Evolutionary conservation across 495 filamentous ascomycete species (phyloP).

Genomic region (Neurospora sp.): DNA sequence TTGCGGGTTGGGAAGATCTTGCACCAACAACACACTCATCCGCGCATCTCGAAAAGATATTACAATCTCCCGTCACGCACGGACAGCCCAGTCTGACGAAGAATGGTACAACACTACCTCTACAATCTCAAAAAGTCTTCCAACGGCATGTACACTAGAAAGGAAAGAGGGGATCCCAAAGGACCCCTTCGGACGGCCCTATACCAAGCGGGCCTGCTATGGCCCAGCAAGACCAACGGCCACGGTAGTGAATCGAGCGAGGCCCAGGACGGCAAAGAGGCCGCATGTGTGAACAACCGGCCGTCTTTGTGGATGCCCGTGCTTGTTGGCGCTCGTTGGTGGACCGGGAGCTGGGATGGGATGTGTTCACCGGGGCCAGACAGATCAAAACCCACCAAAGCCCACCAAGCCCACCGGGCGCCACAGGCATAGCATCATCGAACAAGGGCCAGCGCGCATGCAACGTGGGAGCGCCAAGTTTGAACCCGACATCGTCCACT

Average conservation of each 20-base stretch:
- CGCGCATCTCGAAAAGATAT: not conserved
- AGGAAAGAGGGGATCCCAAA: not conserved
- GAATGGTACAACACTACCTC: not conserved
- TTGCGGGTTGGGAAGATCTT: not conserved
- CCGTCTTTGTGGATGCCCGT: not conserved
- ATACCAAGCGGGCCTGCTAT: not conserved
- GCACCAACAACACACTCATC: not conserved
- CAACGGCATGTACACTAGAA: not conserved
- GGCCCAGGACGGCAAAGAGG: not conserved
- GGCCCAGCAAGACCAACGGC: not conserved
- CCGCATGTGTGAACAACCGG: not conserved
- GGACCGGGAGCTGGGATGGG: not conserved
- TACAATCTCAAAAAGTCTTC: not conserved
- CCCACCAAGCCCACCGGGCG: constrained; percentile 1
- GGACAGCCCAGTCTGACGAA: not conserved
- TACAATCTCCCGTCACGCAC: not conserved
- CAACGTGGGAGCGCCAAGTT: constrained; percentile 23
- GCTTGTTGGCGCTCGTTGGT: not conserved
- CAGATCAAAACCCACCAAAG: not conserved
- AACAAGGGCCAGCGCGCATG: constrained; percentile 14
- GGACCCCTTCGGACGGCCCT: not conserved
- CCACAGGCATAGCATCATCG: constrained; percentile 22
- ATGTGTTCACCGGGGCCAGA: not conserved
- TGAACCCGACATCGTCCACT: constrained; percentile 8
- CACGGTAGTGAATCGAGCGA: not conserved